Base-by-base conservation (phyloP, 2,329 filamentous ascomycete species). In the Aspergillus brunneoviolaceus region DNA sequence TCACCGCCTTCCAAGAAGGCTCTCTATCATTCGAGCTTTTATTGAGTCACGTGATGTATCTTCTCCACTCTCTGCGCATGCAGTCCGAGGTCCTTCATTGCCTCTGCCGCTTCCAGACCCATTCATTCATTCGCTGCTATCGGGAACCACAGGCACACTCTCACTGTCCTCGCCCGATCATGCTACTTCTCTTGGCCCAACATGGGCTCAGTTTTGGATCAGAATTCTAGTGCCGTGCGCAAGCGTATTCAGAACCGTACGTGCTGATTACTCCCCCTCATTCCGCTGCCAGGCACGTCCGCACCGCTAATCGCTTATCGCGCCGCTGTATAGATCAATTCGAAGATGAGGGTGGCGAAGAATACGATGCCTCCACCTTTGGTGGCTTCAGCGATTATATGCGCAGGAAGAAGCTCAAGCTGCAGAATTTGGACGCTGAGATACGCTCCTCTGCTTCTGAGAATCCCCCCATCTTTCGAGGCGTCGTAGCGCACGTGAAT, bases 331-430 rank as follows among this genome's bases (percentile, higher is more conserved):
- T 67, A 81, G 79, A 96, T 76, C 84, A 82, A 2, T 98, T 97
- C 73, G 81, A 88, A 2, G 84, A 90, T 63, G 92, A 97, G 73
- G 84, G 85, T 25, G 94, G 95, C 59, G 94, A 98, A 60, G 96
- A 99, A 74, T 99, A 99, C 74, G 87, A 89, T 60, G 86, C 83
- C 2, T 97, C 92, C 63, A 86, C 85, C 55, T 99, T 98, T 75
- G 91, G 92, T 27, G 94, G 93, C 9, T 96, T 98, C 70, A 78
- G 82, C 25, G 94, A 98, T 71, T 99, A 98, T 76, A 96, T 97
- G 73, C 85, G 93, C 53, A 88, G 93, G 58, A 99, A 99, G 81
- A 97, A 96, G 82, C 87, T 96, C 76, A 99, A 99, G 73, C 84
- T 99, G 3, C 95, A 98, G 76, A 99, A 99, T 70, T 85, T 95